Evolutionary conservation across 805 yeast genomes (phyloP).

Genomic region (Wickerhamomyces bisporus): DNA sequence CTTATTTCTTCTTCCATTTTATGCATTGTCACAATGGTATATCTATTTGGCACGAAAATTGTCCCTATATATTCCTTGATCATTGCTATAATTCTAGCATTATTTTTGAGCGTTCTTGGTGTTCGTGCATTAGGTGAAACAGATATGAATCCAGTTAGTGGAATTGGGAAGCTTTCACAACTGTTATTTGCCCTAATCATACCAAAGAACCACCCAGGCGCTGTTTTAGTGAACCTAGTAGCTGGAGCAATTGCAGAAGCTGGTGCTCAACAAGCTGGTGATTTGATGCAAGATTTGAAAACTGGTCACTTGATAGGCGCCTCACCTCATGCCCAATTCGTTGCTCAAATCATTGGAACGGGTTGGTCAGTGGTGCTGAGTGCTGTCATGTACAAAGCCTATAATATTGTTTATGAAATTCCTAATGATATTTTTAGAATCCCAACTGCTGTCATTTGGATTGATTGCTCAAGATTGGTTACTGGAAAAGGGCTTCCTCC

Average conservation of each 20-base stretch:
- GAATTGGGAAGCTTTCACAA: conserved; percentile 92
- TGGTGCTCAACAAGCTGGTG: conserved; percentile 99
- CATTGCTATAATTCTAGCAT: conserved; percentile 67
- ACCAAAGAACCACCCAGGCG: conserved; percentile 71
- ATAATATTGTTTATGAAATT: conserved; percentile 76
- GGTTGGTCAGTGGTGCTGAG: conserved; percentile 77
- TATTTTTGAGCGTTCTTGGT: conserved; percentile 77
- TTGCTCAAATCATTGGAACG: conserved; percentile 88
- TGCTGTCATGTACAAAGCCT: conserved; percentile 75
- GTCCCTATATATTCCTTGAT: conserved; percentile 69
- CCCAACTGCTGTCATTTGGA: conserved; percentile 96
- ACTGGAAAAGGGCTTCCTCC: conserved; percentile 90
- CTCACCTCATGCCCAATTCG: conserved; percentile 85
- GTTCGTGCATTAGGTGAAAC: conserved; percentile 96
- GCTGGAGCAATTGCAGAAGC: conserved; percentile 99
- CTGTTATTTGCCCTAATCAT: conserved; percentile 77
- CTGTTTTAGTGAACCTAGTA: conserved; percentile 76
- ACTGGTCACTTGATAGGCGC: conserved; percentile 92
- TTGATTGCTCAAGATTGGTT: conserved; percentile 89
- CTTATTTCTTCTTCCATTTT: conserved; percentile 57
- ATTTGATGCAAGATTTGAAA: conserved; percentile 93
- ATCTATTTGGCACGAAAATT: conserved; percentile 58
- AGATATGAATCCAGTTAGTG: conserved; percentile 93
- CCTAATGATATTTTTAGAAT: conserved; percentile 80
- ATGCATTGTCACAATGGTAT: conserved; percentile 59